Conservation (phyloP, 1,284 basidiomycete genomes). For the Omphalotus olearius region DNA sequence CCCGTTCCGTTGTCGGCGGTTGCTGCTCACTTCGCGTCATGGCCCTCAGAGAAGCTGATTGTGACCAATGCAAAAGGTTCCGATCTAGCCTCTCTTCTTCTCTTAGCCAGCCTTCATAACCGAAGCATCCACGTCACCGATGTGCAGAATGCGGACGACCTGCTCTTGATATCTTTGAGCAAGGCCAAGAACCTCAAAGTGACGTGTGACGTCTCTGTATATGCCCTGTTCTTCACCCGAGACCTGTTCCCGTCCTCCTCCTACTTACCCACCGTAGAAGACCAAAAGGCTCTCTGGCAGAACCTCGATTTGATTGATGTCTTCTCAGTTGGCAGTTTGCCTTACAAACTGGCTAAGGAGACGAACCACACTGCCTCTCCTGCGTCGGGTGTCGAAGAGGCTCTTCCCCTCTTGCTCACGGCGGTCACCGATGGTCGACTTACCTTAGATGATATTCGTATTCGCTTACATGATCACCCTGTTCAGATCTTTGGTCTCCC, state of each 20-base stretch:
- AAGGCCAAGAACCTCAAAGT: slow-evolving; percentile 94
- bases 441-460: slow-evolving; percentile 79
- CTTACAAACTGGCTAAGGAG: slow-evolving; percentile 75
- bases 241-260: slow-evolving; percentile 68
- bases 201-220: slow-evolving; percentile 95
- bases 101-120: slow-evolving; percentile 89
- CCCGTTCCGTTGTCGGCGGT: slow-evolving; percentile 57
- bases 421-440: slow-evolving; percentile 82
- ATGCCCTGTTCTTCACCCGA: slow-evolving; percentile 86
- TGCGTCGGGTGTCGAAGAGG: slow-evolving; percentile 84
- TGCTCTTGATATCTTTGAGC: slow-evolving; percentile 89
- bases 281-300: slow-evolving; percentile 87
- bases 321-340: slow-evolving; percentile 86
- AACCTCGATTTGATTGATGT: slow-evolving; percentile 85
- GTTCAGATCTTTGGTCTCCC: slow-evolving; percentile 89
- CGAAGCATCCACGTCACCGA: slow-evolving; percentile 94
- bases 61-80: slow-evolving; percentile 92
- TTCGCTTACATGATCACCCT: slow-evolving; percentile 88
- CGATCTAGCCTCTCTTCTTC: slow-evolving; percentile 89
- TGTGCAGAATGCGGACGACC: slow-evolving; percentile 84
- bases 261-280: slow-evolving; percentile 72
- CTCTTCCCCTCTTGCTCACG: slow-evolving; percentile 83
- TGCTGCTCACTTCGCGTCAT: slow-evolving; percentile 86
- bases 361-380: slow-evolving; percentile 65
- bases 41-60: slow-evolving; percentile 91